These are phyloP conservation scores for Pyrenophora teres DNA, from an alignment of 2,329 filamentous ascomycete genomes.

Conservation along the genomic window DNA sequence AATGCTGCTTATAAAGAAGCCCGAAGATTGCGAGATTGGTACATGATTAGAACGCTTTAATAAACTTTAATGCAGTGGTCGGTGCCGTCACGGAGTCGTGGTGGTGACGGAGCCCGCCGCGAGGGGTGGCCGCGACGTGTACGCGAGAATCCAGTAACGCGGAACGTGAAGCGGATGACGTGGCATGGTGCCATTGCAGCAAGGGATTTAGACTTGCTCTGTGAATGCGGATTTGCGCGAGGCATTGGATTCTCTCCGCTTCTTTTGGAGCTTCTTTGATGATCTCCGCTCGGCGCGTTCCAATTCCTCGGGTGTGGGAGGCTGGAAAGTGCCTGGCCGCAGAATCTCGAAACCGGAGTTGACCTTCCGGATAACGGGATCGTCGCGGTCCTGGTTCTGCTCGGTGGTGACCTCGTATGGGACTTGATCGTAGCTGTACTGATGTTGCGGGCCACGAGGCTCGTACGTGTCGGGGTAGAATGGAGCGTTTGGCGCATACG, in stretches of 20 bases:
- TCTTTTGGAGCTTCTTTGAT: slow-evolving; percentile 52
- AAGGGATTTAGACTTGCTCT: slow-evolving; percentile 43
- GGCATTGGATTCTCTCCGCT: slow-evolving; percentile 39
- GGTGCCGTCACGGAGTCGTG: slow-evolving; percentile 21
- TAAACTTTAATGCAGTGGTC: slow-evolving; percentile 29
- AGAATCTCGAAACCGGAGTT: slow-evolving; percentile 51
- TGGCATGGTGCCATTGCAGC: slow-evolving; percentile 10
- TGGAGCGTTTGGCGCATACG: slow-evolving; percentile 41
- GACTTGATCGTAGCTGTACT: slow-evolving; percentile 42
- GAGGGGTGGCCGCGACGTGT: slow-evolving; percentile 28
- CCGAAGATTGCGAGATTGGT: slow-evolving; percentile 22
- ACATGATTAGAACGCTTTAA: slow-evolving; percentile 33
- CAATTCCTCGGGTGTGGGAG: slow-evolving; percentile 37
- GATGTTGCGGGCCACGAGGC: slow-evolving; percentile 44
- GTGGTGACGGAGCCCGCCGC: slow-evolving; percentile 23
- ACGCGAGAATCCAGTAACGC: slow-evolving; percentile 11
- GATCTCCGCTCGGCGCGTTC: slow-evolving; percentile 43
- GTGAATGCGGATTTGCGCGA: slow-evolving; percentile 44
- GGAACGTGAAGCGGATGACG: slow-evolving; percentile 10
- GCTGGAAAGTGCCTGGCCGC: slow-evolving; percentile 46
- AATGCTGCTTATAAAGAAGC: slow-evolving; percentile 14
- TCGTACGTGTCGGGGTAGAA: slow-evolving; percentile 45
- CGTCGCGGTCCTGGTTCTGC: slow-evolving; percentile 38
- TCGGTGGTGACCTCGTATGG: slow-evolving; percentile 35
- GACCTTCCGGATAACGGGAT: slow-evolving; percentile 48